Evolutionary conservation across 345 rosid species (phyloP).

Genomic region (Turritis glabra): DNA sequence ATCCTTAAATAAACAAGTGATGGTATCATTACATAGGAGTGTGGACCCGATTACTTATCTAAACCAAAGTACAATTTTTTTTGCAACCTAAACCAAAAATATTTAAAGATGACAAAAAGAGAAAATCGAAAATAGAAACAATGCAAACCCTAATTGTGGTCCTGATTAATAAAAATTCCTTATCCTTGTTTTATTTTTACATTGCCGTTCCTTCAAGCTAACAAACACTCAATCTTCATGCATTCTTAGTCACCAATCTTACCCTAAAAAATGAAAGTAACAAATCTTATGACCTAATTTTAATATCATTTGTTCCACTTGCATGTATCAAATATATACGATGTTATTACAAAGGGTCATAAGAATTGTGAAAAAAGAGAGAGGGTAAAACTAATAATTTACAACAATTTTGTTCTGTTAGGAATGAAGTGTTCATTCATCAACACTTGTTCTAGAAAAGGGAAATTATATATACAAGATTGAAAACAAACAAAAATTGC

Average conservation of each 20-base stretch:
- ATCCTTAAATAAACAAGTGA: neutral
- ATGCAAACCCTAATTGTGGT: constrained; percentile 23
- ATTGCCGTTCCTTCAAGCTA: constrained; percentile 41
- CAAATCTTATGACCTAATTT: neutral
- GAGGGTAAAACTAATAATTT: neutral
- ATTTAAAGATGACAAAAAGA: neutral
- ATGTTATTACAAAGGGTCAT: neutral
- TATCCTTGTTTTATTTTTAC: neutral
- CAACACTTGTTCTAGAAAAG: constrained; percentile 1
- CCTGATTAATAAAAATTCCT: neutral
- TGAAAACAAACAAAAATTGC: constrained; percentile 7
- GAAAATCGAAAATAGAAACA: neutral
- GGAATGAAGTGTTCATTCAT: neutral
- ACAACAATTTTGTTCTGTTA: neutral
- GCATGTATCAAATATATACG: neutral
- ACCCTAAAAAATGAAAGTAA: neutral
- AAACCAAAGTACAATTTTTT: too few species aligned
- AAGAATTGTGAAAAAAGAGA: too few species aligned
- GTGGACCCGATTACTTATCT: neutral
- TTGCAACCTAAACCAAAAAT: too few species aligned
- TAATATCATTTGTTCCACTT: neutral
- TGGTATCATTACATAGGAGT: neutral
- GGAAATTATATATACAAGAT: neutral
- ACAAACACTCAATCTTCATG: constrained; percentile 25
- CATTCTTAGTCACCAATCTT: constrained; percentile 21